Conservation (phyloP, 139 green algal genomes). For the Asterochloris sp. region DNA sequence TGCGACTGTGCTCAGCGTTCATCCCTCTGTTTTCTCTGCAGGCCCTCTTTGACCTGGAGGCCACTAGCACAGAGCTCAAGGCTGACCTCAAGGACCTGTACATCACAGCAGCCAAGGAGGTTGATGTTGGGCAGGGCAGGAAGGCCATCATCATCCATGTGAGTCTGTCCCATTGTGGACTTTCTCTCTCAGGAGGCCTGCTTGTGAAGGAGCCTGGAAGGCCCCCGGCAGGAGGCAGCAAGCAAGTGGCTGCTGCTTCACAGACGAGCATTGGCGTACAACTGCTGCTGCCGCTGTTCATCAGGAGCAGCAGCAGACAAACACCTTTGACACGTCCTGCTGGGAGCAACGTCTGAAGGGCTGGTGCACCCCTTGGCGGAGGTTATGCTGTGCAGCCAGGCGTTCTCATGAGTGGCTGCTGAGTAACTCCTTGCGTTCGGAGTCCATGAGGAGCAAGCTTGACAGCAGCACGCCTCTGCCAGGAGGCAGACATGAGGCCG, state of each 20-base stretch:
- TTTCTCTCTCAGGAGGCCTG: not conserved
- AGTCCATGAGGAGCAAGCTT: too few species aligned
- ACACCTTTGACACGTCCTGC: too few species aligned
- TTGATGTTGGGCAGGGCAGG: slow-evolving; percentile 82
- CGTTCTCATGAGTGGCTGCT: too few species aligned
- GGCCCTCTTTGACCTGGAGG: slow-evolving; percentile 99
- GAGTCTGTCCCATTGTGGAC: slow-evolving; percentile 6
- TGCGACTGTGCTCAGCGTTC: not conserved
- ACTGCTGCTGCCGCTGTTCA: too few species aligned
- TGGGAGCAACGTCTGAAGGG: too few species aligned
- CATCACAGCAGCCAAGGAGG: slow-evolving; percentile 92
- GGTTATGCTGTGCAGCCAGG: too few species aligned
- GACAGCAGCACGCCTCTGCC: too few species aligned
- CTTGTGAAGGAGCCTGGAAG: not conserved
- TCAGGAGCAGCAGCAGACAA: too few species aligned
- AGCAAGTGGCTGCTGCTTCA: not conserved
- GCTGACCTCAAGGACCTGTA: slow-evolving; percentile 95
- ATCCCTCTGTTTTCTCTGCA: slow-evolving; percentile 36
- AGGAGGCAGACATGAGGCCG: too few species aligned
- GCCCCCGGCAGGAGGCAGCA: too few species aligned
- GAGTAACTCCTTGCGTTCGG: too few species aligned
- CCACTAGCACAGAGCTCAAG: slow-evolving; percentile 98
- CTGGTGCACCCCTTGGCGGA: too few species aligned
- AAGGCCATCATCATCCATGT: slow-evolving; percentile 97
- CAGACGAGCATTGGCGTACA: not conserved